Percentiles rank a stretch among this genome's conserved stretches.
Evolutionary conservation across 1,139 yeast species (phyloP).

Genomic region (Taphrina communis): DNA sequence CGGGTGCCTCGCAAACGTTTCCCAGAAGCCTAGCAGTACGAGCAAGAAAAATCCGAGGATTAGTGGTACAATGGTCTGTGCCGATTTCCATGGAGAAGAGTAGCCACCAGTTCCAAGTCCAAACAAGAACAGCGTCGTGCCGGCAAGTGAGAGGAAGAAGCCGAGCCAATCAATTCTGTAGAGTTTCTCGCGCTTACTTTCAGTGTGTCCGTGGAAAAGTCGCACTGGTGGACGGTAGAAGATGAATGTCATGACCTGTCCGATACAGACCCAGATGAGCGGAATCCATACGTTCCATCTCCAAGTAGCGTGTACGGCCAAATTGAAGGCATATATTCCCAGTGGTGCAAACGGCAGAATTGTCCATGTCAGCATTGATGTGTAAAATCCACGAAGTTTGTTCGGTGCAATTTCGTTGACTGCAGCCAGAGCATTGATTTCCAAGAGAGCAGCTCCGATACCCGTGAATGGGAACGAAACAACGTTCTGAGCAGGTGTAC

Average conservation of each 20-base stretch:
- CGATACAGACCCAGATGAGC: slow-evolving; percentile 30
- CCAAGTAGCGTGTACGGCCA: slow-evolving; percentile 31
- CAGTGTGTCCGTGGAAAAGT: slow-evolving; percentile 32
- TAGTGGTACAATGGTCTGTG: slow-evolving; percentile 32
- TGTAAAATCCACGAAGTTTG: slow-evolving; percentile 38
- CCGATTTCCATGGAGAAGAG: slow-evolving; percentile 31
- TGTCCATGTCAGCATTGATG: slow-evolving; percentile 39
- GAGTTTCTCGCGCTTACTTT: slow-evolving; percentile 10
- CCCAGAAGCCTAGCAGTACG: slow-evolving; percentile 29
- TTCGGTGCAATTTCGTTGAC: slow-evolving; percentile 40
- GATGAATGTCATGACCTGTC: slow-evolving; percentile 37
- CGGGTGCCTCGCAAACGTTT: slow-evolving; percentile 27
- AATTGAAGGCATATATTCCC: slow-evolving; percentile 32
- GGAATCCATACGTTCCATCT: slow-evolving; percentile 41
- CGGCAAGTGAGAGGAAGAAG: slow-evolving; percentile 26
- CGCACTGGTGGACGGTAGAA: slow-evolving; percentile 38
- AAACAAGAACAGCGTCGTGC: slow-evolving; percentile 30
- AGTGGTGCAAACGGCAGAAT: slow-evolving; percentile 38
- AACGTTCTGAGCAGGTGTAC: slow-evolving; percentile 21
- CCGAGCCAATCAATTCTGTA: slow-evolving; percentile 34
- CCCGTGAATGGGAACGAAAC: slow-evolving; percentile 38
- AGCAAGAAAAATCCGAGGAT: slow-evolving; percentile 31
- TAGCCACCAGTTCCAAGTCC: slow-evolving; percentile 41
- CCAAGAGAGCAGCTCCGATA: slow-evolving; percentile 37
- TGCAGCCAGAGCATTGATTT: slow-evolving; percentile 40